Evolutionary conservation across 768 basidiomycete genomes (phyloP), one percentile per base, ranked within the genome.

Genomic region (Lyophyllum shimeji): DNA sequence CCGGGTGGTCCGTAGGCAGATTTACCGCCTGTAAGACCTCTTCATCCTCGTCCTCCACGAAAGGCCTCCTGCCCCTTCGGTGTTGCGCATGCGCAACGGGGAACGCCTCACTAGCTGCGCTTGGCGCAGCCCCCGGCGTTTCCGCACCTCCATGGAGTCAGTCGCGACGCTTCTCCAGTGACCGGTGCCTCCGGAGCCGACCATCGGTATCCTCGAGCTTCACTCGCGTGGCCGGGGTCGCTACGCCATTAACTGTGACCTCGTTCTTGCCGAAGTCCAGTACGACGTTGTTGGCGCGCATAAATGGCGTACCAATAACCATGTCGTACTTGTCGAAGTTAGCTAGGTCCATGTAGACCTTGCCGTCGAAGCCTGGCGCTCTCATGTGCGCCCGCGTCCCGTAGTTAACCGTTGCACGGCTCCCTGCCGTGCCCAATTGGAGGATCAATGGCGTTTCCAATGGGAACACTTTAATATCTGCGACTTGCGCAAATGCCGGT

Each of bases 261-360:
- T 44, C n/a, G 13, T 64, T 54, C 0, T 34, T 46, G 0, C 50
- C 53, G 33, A 74, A 70, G 50, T 72, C 66, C 2, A 74, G 52
- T 0, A 58, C 13, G 0, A 69, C 67, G 6, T 55, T 51, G 44
- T 71, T 58, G 18, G 54, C 46, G 0, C 49, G 46, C 62, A 74
- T 69, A 44, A 72, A 77, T 1, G 69, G 69, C 3, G 65, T 71
- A 0, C 76, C 72, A 0, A 77, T 60, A 0, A 77, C 67, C 46
- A 67, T 54, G 29, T 76, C 70, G 52, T 75, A 77, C 3, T 55
- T 56, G 47, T 74, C 70, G 11, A 76, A 60, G 37, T 75, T 76
- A 0, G 60, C 62, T 0, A 76, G 59, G 49, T 76, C 70, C 4
- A 74, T 56, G 37, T 72, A 72, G 25, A 52, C 25, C 25, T 0